Base-by-base conservation (phyloP, 257 asterid species). In the Verbena officinalis region DNA sequence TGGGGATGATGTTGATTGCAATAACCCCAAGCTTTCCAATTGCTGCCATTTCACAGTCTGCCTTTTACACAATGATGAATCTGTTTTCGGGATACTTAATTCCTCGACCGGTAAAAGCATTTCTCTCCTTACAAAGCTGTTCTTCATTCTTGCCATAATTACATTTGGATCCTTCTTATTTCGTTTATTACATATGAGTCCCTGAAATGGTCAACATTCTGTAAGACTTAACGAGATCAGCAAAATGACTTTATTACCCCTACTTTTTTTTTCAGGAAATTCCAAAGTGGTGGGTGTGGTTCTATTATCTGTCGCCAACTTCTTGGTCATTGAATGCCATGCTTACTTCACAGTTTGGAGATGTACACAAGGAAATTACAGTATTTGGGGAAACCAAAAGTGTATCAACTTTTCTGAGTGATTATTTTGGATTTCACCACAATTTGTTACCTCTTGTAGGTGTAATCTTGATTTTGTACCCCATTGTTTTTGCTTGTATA, bases 281-380 rank as follows among this genome's bases (percentile, higher is more conserved):
- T 4, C 88, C 88, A 3, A 76, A 77, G 49, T 82, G 88, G 88
- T 82, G 88, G 88, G 12, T 77, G 13, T 82, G 88, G 88, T 59
- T 71, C n/a, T 82, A 82, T 15, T 82, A 82, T 49, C 14, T 77
- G 22, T 22, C 30, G 13, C 88, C 85, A 4, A 70, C 88, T 30
- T 79, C 88, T 1, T 82, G 88, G 88, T 60, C 85, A 3, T 56
- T 82, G 15, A 76, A 82, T 44, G 85, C 79, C 17, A 27, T 82
- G 80, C 81, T 82, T 23, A 74, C 74, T 57, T 79, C 88, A 10
- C 88, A 82, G 55, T 82, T 49, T 40, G 88, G 88, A 71, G 88
- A 82, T 31, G 51, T 71, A 0, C 43, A 74, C 0, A 53, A 53
- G 17, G 55, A 72, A 45, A 75, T 77, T 13, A 30, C 11, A 9